These are phyloP conservation scores for Brassica hybrid DNA, from an alignment of 441 rosid genomes.

Conservation along the genomic window DNA sequence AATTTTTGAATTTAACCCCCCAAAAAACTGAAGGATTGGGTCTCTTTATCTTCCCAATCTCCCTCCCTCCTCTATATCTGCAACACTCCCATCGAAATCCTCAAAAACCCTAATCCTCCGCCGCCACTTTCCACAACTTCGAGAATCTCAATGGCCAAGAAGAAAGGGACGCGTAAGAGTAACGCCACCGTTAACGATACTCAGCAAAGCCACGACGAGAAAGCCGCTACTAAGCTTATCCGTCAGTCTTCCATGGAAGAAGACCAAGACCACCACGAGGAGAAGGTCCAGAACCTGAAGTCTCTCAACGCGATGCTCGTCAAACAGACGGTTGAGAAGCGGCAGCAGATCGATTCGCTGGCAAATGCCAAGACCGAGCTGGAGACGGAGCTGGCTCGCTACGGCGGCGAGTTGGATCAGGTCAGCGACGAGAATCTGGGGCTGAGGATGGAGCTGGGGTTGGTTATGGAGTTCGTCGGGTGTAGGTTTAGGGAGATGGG, in stretches of 20 bases:
- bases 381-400: conserved; percentile 50
- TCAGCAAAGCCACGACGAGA: conserved; percentile 36
- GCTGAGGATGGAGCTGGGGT: conserved; percentile 51
- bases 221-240: conserved; percentile 10
- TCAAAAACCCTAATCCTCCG: conserved; percentile 15
- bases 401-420: conserved; percentile 40
- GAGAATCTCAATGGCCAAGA: conserved; percentile 59
- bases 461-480: conserved; percentile 50
- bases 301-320: conserved; percentile 36
- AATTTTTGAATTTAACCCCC: no score
- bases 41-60: conserved; percentile 17
- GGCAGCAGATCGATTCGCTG: conserved; percentile 59
- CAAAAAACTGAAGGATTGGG: no score
- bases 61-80: background rate
- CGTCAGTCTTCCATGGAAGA: conserved; percentile 39
- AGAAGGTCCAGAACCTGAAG: conserved; percentile 35
- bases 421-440: conserved; percentile 48
- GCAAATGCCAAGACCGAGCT: conserved; percentile 45
- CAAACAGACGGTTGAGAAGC: conserved; percentile 36
- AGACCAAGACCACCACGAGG: background rate
- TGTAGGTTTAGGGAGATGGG: conserved; percentile 51
- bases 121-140: background rate
- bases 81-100: conserved; percentile 34
- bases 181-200: conserved; percentile 28
- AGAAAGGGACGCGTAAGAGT: conserved; percentile 51